Evolutionary conservation across 352 stramenopile genomes (phyloP).

Genomic region (Aphanomyces cochlioides): DNA sequence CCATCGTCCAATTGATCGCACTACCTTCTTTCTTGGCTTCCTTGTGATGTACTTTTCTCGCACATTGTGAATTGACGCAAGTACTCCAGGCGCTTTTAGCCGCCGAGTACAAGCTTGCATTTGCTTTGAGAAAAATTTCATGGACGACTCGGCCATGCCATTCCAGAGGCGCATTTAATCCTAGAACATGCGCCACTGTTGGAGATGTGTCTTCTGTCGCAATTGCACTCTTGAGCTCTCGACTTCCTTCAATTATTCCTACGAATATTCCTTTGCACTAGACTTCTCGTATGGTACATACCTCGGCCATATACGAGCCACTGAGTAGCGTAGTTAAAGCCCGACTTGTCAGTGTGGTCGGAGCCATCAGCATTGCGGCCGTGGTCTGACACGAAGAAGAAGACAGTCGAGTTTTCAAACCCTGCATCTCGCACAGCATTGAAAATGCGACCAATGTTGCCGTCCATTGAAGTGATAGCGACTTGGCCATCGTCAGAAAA

Average conservation of each 20-base stretch:
- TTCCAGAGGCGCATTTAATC: conserved; percentile 20
- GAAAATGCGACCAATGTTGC: conserved; percentile 21
- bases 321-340: conserved; percentile 13
- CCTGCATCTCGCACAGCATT: conserved; percentile 16
- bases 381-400: conserved; percentile 27
- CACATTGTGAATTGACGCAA: conserved; percentile 11
- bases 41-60: background rate
- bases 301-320: conserved; percentile 18
- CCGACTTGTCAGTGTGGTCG: background rate
- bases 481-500: conserved; percentile 21
- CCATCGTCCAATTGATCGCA: conserved; percentile 24
- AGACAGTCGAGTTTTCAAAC: conserved; percentile 17
- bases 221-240: conserved; percentile 27
- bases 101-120: conserved; percentile 24
- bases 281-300: background rate
- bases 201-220: conserved; percentile 30
- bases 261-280: background rate
- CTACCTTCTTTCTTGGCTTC: background rate
- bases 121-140: conserved; percentile 23
- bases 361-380: conserved; percentile 24
- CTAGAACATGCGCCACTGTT: conserved; percentile 24
- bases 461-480: conserved; percentile 19
- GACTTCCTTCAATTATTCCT: conserved; percentile 15
- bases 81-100: conserved; percentile 22
- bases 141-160: conserved; percentile 26